A percentile compares a stretch with the other conserved stretches of the same genome.
Evolutionary conservation across 1,284 basidiomycete species (phyloP).

Genomic region (Neonothopanus nambi): DNA sequence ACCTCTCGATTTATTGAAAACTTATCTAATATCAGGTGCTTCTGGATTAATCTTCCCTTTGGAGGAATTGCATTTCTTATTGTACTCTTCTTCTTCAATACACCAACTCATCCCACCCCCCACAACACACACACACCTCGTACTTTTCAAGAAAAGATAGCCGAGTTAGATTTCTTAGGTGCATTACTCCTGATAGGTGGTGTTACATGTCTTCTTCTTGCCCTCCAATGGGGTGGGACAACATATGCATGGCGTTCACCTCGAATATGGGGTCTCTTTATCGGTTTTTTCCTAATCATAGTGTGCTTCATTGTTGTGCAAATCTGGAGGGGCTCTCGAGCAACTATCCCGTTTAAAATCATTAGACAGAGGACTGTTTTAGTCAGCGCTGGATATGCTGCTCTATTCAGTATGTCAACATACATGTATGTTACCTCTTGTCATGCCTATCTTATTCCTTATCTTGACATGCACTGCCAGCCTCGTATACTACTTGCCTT

Average conservation of each 20-base stretch:
- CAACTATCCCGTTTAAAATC: constrained; percentile 19
- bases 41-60: constrained; percentile 20
- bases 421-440: constrained; percentile 6
- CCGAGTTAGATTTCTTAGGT: constrained; percentile 19
- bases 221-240: constrained; percentile 22
- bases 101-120: no score
- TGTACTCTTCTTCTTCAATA: constrained; percentile 17
- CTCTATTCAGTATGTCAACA: constrained; percentile 7
- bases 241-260: constrained; percentile 18
- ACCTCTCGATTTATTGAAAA: background rate
- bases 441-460: background rate
- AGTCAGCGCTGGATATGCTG: constrained; percentile 1
- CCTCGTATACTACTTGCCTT: constrained; percentile 28
- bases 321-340: constrained; percentile 13
- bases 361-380: constrained; percentile 18
- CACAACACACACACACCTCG: no score
- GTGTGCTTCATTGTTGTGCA: constrained; percentile 18
- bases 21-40: constrained; percentile 4
- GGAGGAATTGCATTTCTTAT: constrained; percentile 17
- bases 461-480: background rate
- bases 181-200: constrained; percentile 16
- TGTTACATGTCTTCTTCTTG: constrained; percentile 18
- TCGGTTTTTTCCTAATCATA: constrained; percentile 18
- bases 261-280: constrained; percentile 18
- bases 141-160: constrained; percentile 14